These are phyloP conservation scores for Camellia granthamiana DNA, from an alignment of 148 eudicot genomes.

Conservation along the genomic window DNA sequence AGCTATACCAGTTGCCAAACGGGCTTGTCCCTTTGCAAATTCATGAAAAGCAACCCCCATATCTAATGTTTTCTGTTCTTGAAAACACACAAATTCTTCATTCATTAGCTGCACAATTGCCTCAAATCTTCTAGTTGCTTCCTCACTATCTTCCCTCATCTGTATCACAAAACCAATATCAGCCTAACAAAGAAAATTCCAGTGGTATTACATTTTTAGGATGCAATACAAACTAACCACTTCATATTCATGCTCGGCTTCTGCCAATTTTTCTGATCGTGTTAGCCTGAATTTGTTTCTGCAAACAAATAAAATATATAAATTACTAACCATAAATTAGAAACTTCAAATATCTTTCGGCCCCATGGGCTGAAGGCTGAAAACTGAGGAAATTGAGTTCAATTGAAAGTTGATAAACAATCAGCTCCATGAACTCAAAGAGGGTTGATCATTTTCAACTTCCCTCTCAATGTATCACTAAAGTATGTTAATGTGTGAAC, in stretches of 20 bases:
- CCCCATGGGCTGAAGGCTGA: too few relatives aligned
- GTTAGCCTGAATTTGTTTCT: constrained; percentile 81
- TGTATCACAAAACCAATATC: constrained; percentile 30
- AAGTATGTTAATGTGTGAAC: too few relatives aligned
- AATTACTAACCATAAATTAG: neutral
- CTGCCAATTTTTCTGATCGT: constrained; percentile 71
- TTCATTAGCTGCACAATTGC: constrained; percentile 68
- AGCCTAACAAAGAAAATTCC: constrained; percentile 12
- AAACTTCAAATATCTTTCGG: too few relatives aligned
- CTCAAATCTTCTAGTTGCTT: constrained; percentile 77
- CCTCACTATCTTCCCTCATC: constrained; percentile 84
- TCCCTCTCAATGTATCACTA: too few relatives aligned
- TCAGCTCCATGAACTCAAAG: too few relatives aligned
- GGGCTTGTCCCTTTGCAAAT: constrained; percentile 98
- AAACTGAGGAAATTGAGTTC: too few relatives aligned
- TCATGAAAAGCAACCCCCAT: constrained; percentile 97
- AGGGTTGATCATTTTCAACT: too few relatives aligned
- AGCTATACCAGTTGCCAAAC: constrained; percentile 69
- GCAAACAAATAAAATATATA: constrained; percentile 18
- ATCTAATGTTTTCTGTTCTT: constrained; percentile 87
- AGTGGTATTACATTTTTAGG: neutral
- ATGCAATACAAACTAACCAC: constrained; percentile 43
- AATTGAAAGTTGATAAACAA: neutral
- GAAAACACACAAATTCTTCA: constrained; percentile 79
- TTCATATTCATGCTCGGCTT: constrained; percentile 76